Evolutionary conservation across 1,284 basidiomycete species (phyloP).

Genomic region (Puccinia sorghi): DNA sequence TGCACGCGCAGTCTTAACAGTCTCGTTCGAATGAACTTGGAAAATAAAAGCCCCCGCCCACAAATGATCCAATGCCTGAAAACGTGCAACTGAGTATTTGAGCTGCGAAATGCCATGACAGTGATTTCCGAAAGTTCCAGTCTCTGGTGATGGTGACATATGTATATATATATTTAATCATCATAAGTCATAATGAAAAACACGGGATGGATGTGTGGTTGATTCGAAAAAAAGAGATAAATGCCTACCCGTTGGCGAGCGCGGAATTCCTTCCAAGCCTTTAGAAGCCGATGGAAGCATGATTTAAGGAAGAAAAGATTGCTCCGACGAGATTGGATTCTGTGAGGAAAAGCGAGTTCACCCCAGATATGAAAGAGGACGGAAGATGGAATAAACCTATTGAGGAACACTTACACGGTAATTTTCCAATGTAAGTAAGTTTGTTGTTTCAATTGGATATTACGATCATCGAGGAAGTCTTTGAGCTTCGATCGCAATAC

Average conservation of each 20-base stretch:
- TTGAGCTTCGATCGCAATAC: background rate
- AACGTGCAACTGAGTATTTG: constrained; percentile 1
- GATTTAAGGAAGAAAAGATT: background rate
- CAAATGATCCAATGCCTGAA: constrained; percentile 21
- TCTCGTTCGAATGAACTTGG: background rate
- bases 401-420: background rate
- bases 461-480: background rate
- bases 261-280: constrained; percentile 3
- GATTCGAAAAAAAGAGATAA: background rate
- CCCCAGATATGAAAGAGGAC: background rate
- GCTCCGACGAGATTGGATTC: background rate
- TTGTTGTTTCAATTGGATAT: background rate
- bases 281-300: background rate
- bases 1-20: background rate
- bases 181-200: background rate
- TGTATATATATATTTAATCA: background rate
- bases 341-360: background rate
- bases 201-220: background rate
- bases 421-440: background rate
- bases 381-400: background rate
- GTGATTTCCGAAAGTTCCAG: constrained; percentile 1
- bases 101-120: background rate
- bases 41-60: constrained; percentile 16
- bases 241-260: constrained; percentile 9
- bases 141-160: background rate